Evolutionary conservation across 2,329 filamentous ascomycete species (phyloP), one percentile per base, ranked within the genome.

Genomic region (Ophiostoma sp.): DNA sequence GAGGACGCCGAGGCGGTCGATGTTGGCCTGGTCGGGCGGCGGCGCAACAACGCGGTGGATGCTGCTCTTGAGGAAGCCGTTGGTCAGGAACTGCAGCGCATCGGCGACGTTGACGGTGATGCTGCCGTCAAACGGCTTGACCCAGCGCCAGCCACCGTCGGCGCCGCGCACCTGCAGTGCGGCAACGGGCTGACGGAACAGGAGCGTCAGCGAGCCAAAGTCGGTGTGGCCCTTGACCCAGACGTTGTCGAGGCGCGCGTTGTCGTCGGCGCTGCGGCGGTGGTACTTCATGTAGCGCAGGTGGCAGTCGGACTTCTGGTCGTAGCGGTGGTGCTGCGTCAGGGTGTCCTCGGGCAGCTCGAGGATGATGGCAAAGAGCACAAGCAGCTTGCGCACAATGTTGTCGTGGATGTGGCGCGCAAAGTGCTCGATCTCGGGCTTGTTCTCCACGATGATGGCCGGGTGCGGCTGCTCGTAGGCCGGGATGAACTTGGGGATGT

Each of bases 241-340:
- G 16, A 72, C 67, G 41, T 73, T 67, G 14, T 66, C 68, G 7
- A 76, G 76, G 58, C 75, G 76, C 55, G 75, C 76, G 71, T 80
- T 81, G 41, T 71, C 70, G 16, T 67, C 69, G 38, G 65, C 58
- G 45, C 67, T 66, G 49, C 83, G 80, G 0, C 78, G 76, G 42
- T 79, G 77, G 73, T 87, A 87, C 64, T 83, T 79, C 84, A 87
- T 87, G 75, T 86, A 87, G 11, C 85, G 81, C 55, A 87, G 78
- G 72, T 87, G 84, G 66, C 84, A 82, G 69, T 86, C 84, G 41
- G 81, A 80, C 36, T 81, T 79, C 62, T 80, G 77, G 2, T 86
- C 81, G 72, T 87, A 88, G 1, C 77, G 78, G 73, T 88, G 86
- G 64, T 82, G 79, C 4, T 80, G 79, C 5, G 84, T 80, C 4